Evolutionary conservation across 2,329 filamentous ascomycete genomes (phyloP).

Genomic region (Fusarium dimerum): DNA sequence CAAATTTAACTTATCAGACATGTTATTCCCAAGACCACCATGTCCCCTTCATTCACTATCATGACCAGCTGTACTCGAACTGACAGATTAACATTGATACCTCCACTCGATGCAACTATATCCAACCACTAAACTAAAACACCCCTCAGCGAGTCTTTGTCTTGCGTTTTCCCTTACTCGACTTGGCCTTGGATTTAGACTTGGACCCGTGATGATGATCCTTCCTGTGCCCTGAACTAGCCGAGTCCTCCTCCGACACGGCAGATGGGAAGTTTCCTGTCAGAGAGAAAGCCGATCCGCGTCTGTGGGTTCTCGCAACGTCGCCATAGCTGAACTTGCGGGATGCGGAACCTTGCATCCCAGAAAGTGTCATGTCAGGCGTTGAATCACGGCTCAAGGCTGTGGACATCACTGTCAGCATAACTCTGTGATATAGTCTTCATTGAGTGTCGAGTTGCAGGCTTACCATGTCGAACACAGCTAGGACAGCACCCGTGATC

Average conservation of each 20-base stretch:
- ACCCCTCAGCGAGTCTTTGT: conserved; percentile 18
- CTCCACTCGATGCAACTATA: not conserved
- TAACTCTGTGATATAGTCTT: too few species aligned
- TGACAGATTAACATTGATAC: too few species aligned
- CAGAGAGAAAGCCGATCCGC: conserved; percentile 31
- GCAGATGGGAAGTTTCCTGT: conserved; percentile 12
- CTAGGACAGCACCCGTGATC: conserved; percentile 55
- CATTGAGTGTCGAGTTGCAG: not conserved
- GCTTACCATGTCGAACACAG: conserved; percentile 45
- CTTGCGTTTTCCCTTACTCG: conserved; percentile 31
- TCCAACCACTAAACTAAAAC: not conserved
- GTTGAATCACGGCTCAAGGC: conserved; percentile 35
- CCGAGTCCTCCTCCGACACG: conserved; percentile 18
- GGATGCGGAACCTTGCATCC: conserved; percentile 37
- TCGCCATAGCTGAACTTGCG: conserved; percentile 38
- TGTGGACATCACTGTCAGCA: conserved; percentile 14
- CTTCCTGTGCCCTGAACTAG: conserved; percentile 28
- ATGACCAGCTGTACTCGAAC: too few species aligned
- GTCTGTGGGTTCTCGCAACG: conserved; percentile 33
- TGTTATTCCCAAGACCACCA: too few species aligned
- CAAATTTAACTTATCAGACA: too few species aligned
- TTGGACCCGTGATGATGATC: conserved; percentile 33
- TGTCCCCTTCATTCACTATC: too few species aligned
- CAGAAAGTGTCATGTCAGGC: conserved; percentile 39
- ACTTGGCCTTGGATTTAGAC: conserved; percentile 25